Base-by-base conservation (phyloP, 2,329 filamentous ascomycete genomes). In the Grosmannia huntii region DNA sequence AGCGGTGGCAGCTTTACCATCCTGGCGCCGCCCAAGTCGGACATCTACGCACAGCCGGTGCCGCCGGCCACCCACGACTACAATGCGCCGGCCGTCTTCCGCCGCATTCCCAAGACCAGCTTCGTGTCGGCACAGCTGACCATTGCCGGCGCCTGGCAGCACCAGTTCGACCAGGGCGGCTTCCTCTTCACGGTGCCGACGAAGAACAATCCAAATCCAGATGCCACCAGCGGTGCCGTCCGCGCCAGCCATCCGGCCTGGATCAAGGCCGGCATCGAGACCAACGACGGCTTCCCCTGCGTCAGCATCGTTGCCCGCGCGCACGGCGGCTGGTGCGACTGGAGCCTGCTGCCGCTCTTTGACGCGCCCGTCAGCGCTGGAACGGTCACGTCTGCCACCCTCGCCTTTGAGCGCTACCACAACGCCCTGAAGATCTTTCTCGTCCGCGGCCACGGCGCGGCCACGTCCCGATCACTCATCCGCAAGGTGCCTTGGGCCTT, bases 401-500 rank as follows among this genome's bases (percentile, higher is more conserved):
- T 61, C 3, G 25, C 44, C 36, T 61, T 60, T n/a, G 50, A 53
- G 14, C 61, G 61, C 27, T 57, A 56, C 25, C 56, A 61, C 31
- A 59, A 62, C 19, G 60, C 61, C 5, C 60, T 62, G 16, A 57
- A 56, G 52, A 28, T 62, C 6, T 62, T 60, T 56, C 33, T 57
- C 16, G 14, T 59, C 23, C 50, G 49, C 23, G 41, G n/a, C 27
- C 12, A n/a, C 38, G 36, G n/a, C 33, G 14, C 33, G 2, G 31
- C 33, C 21, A 33, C 27, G 12, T 21, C 21, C 23, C 27, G 27
- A 27, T 19, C 25, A 1, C 49, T 63, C 2, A 56, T 63, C 25
- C 60, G 61, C 50, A 60, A 63, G 60, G 60, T 63, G 46, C 61
- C 61, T n/a, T 63, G 61, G 61, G 60, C 62, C 3, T 63, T 63